phyloP scores from a whole-genome alignment of 306 rosid genomes.

The Senna tora region DNA sequence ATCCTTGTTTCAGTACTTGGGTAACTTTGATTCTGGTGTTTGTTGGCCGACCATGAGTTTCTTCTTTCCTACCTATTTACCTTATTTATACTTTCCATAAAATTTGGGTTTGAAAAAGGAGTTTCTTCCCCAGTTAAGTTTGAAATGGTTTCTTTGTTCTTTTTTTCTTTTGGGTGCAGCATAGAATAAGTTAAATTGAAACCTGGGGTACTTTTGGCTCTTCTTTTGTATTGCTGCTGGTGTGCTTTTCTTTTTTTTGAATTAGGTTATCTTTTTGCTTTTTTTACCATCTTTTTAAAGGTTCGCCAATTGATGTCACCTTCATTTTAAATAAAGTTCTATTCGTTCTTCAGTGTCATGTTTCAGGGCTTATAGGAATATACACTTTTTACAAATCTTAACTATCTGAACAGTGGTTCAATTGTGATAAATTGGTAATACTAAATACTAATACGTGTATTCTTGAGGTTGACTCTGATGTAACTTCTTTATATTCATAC shows the following conservation, averaged over 20 bases:
- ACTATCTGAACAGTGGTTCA: neutral
- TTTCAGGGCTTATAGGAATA: conserved; percentile 7
- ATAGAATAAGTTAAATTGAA: conserved; percentile 30
- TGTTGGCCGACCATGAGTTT: conserved; percentile 54
- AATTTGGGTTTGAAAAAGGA: conserved; percentile 26
- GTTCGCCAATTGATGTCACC: conserved; percentile 35
- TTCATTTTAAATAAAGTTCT: conserved; percentile 2
- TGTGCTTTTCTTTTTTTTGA: conserved; percentile 17
- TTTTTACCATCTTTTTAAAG: conserved; percentile 26
- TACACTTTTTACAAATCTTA: neutral
- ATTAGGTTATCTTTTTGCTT: conserved; percentile 14
- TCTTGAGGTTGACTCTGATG: conserved; percentile 28
- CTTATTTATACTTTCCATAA: conserved; percentile 1
- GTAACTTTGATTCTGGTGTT: conserved; percentile 42
- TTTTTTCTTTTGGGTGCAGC: neutral
- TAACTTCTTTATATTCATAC: conserved; percentile 24
- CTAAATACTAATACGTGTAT: neutral
- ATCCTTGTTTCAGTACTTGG: conserved; percentile 32
- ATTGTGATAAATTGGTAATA: conserved; percentile 11
- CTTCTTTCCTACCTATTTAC: conserved; percentile 32
- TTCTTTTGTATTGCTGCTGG: conserved; percentile 41
- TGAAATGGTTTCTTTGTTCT: conserved; percentile 26
- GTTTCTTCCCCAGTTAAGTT: conserved; percentile 23
- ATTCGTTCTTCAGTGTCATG: conserved; percentile 17
- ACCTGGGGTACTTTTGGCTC: conserved; percentile 15